phyloP scores from a whole-genome alignment of 257 asterid species.

The Linderniella brevidens region DNA sequence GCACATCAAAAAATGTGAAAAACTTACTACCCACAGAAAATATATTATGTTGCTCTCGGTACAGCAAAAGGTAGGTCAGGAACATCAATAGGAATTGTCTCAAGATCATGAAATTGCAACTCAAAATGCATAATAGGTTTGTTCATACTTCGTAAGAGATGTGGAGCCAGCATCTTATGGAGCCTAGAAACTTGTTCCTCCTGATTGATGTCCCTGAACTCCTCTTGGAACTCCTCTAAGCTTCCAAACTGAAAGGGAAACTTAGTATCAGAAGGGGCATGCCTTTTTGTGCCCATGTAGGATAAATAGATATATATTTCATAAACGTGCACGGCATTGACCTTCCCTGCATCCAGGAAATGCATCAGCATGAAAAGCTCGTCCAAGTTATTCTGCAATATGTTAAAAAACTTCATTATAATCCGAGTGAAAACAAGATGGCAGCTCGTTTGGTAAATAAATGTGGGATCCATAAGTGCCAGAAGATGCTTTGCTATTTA shows the following conservation, averaged over 20 bases:
- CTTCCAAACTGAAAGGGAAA: conserved; percentile 66
- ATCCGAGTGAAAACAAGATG: conserved; percentile 6
- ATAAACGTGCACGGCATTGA: conserved; percentile 19
- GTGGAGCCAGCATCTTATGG: conserved; percentile 97
- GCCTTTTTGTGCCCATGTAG: no score
- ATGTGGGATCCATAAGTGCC: no score
- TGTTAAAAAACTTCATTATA: conserved; percentile 12
- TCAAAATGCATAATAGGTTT: conserved; percentile 11
- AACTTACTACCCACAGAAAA: no score
- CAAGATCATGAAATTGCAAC: neutral
- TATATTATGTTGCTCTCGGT: no score
- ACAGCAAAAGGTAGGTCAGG: no score
- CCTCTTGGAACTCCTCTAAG: conserved; percentile 91
- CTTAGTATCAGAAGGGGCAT: conserved; percentile 12
- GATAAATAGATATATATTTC: no score
- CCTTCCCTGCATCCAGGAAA: conserved; percentile 99
- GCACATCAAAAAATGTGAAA: no score
- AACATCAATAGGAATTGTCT: no score
- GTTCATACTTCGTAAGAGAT: conserved; percentile 80
- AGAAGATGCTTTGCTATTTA: no score
- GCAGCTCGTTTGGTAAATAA: neutral
- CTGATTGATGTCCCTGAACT: conserved; percentile 95
- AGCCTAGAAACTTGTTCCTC: conserved; percentile 98
- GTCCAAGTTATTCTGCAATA: conserved; percentile 89
- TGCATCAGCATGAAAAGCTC: conserved; percentile 99